Base-by-base conservation (phyloP, 208 protist genomes). In the Phytomonas serpens region DNA sequence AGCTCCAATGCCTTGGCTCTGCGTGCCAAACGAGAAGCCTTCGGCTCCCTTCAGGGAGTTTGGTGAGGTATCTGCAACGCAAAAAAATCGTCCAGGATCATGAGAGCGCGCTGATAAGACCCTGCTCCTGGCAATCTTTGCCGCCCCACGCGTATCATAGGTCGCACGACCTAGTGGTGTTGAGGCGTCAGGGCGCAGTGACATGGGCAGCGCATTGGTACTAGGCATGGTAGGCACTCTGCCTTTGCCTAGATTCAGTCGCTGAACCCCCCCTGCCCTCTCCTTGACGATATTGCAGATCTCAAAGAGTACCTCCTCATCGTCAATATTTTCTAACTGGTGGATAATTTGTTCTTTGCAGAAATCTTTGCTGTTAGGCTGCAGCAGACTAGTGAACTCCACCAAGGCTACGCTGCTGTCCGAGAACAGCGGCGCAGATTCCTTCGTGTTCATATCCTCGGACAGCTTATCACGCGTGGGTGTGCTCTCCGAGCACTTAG, bases 311-410 rank as follows among this genome's bases (percentile, higher is more conserved):
- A 75, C 77, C 52, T 82, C 81, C 42, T 89, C 82, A 6, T 74
- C 77, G 63, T 90, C 81, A 23, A 88, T 74, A n/a, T 82, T 62
- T 7, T 78, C 66, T 6, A 94, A 72, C 16, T 92, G 67, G 69
- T 80, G 74, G 10, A 84, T 77, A 42, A 92, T 86, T 76, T 89
- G 89, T 71, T 84, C 81, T 47, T 75, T 74, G 29, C 90, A 71
- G 23, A 77, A 68, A 38, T 77, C 71, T 16, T 78, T 80, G 61
- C 57, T 76, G n/a, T 78, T 72, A 14, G 74, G 77, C 37, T 62
- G 67, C 69, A 88, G 73, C 61, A 90, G 76, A 37, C 79, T 85
- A 11, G 85, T 74, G 64, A 90, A 90, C 79, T 90, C 85, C 0
- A 77, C 82, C 19, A 90, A 74, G 2, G 82, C 82, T 37, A 90